Evolutionary conservation across 2,329 filamentous ascomycete genomes (phyloP).

Genomic region (Lasiodiplodia hormozganensis): DNA sequence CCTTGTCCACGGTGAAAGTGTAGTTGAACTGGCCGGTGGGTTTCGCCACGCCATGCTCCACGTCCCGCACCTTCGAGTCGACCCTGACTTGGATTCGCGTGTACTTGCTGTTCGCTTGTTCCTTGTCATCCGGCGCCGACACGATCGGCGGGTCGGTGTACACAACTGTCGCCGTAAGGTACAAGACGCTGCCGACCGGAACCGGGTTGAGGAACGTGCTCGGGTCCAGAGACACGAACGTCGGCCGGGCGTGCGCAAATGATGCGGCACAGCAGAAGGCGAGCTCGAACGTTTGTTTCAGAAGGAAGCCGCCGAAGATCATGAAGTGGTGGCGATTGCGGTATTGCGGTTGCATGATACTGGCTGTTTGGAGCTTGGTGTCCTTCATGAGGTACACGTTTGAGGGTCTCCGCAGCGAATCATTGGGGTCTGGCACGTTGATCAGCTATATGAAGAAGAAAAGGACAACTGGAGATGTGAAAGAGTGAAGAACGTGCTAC

Average conservation of each 20-base stretch:
- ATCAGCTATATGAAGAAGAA: neutral
- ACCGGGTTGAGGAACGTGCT: constrained; percentile 78
- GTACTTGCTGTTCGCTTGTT: constrained; percentile 43
- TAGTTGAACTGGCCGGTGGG: constrained; percentile 80
- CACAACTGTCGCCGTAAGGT: constrained; percentile 73
- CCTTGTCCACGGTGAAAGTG: constrained; percentile 71
- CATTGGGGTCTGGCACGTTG: constrained; percentile 57
- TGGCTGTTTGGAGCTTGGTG: constrained; percentile 68
- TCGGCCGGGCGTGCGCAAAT: constrained; percentile 72
- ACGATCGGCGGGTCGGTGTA: constrained; percentile 71
- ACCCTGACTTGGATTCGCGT: constrained; percentile 74
- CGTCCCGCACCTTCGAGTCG: constrained; percentile 73
- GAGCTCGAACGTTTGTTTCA: constrained; percentile 78
- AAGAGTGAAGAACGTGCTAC: neutral
- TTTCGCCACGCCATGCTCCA: constrained; percentile 72
- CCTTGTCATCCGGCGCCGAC: constrained; percentile 44
- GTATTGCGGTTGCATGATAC: constrained; percentile 78
- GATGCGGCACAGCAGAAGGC: constrained; percentile 77
- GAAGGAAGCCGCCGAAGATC: constrained; percentile 78
- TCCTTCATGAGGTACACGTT: constrained; percentile 69
- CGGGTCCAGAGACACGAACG: constrained; percentile 75
- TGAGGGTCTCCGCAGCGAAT: constrained; percentile 59
- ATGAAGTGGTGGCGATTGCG: constrained; percentile 76
- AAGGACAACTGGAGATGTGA: neutral
- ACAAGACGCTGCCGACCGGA: constrained; percentile 75